These are phyloP conservation scores for Monosporozyma aerobia DNA, from an alignment of 805 yeast genomes.

Conservation along the genomic window DNA sequence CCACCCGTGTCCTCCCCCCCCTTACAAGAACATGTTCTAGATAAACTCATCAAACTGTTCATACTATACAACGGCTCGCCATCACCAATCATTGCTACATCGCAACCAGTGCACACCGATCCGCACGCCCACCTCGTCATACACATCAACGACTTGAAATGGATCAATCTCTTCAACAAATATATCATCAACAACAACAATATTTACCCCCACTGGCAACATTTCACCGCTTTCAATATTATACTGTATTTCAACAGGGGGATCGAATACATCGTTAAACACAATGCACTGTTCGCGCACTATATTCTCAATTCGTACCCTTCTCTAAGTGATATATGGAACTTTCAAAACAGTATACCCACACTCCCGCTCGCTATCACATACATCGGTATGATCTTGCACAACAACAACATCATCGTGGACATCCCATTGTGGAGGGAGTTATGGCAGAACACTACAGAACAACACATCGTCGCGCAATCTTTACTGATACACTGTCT, in stretches of 20 bases:
- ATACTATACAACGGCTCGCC: background rate
- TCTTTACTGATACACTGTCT: background rate
- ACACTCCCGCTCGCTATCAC: background rate
- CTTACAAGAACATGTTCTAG: background rate
- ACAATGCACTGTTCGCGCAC: background rate
- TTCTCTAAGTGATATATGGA: background rate
- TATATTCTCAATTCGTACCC: background rate
- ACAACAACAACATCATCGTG: background rate
- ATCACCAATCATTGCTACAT: background rate
- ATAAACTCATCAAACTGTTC: slow-evolving; percentile 1
- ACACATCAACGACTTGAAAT: background rate
- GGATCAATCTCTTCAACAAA: background rate
- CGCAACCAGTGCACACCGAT: no score
- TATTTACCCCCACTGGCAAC: background rate
- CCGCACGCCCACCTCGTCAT: background rate
- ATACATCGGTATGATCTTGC: background rate
- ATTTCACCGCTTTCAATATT: background rate
- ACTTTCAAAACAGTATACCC: background rate
- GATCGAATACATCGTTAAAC: background rate
- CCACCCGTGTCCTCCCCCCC: no score
- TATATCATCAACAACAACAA: background rate
- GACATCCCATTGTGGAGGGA: background rate
- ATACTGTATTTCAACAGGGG: background rate
- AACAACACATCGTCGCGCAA: background rate
- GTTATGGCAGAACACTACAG: background rate